phyloP scores from a whole-genome alignment of 2,329 filamentous ascomycete genomes.

The Neocatenulostroma microsporum region DNA sequence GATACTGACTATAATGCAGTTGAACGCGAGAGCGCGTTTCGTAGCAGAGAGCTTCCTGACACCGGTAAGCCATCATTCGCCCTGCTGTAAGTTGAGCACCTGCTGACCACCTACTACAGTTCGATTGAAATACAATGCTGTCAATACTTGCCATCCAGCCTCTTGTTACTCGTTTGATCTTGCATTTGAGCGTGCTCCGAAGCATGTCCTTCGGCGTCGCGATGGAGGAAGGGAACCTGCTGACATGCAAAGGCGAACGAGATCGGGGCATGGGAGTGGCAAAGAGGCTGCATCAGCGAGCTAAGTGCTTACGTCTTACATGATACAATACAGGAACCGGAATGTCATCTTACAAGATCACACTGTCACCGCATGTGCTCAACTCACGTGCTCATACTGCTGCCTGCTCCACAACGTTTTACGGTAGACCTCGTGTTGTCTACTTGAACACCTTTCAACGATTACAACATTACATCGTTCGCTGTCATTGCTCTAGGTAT shows the following conservation, averaged over 20 bases:
- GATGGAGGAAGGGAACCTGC: no score
- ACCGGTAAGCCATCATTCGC: constrained; percentile 52
- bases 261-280: no score
- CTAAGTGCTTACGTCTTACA: no score
- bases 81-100: constrained; percentile 17
- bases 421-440: no score
- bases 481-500: no score
- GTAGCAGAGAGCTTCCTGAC: constrained; percentile 98
- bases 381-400: background rate
- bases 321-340: background rate
- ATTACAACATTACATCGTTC: no score
- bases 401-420: background rate
- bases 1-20: constrained; percentile 45
- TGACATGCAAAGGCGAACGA: no score
- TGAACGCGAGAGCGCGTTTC: constrained; percentile 94
- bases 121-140: constrained; percentile 10
- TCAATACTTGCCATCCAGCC: background rate
- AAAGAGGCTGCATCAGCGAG: no score
- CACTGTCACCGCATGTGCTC: background rate
- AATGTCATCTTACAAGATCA: background rate
- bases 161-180: background rate
- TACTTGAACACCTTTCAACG: no score
- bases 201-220: no score
- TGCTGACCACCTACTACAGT: constrained; percentile 6
- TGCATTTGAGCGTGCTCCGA: background rate